phyloP scores from a whole-genome alignment of 208 protist species.

The Wallacemonas collosoma region DNA sequence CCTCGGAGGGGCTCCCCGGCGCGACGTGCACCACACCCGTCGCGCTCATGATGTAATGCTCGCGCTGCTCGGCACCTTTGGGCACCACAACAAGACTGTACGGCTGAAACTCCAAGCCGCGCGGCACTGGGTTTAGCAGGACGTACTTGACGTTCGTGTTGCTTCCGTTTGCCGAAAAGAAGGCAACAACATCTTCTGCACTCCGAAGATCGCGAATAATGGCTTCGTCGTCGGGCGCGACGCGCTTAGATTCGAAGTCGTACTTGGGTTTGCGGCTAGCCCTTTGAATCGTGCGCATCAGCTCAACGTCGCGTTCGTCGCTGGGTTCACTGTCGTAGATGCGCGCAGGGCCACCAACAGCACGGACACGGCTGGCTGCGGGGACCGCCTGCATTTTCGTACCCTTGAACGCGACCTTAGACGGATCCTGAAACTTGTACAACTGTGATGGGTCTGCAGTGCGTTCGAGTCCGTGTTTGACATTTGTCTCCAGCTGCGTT shows the following conservation, averaged over 20 bases:
- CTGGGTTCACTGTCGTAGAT: constrained; percentile 3
- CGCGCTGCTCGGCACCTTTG: constrained; percentile 66
- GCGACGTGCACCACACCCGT: constrained; percentile 93
- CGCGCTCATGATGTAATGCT: constrained; percentile 95
- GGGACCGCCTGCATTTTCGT: constrained; percentile 23
- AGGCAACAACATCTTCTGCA: constrained; percentile 93
- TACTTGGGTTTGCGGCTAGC: constrained; percentile 63
- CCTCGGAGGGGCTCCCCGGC: constrained; percentile 87
- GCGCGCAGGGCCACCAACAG: constrained; percentile 8
- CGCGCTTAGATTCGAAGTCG: constrained; percentile 37
- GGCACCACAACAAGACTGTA: constrained; percentile 92
- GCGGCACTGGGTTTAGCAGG: constrained; percentile 81
- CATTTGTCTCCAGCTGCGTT: constrained; percentile 73
- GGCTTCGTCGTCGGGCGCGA: constrained; percentile 86
- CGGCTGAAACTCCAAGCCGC: constrained; percentile 86
- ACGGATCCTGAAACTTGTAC: constrained; percentile 84
- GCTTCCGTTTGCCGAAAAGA: constrained; percentile 92
- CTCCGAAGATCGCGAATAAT: constrained; percentile 81
- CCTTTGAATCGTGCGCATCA: constrained; percentile 85
- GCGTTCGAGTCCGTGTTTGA: constrained; percentile 68
- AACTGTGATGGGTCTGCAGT: constrained; percentile 53
- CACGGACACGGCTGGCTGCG: constrained; percentile 26
- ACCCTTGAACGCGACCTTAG: constrained; percentile 55
- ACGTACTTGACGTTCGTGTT: constrained; percentile 93
- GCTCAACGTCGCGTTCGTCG: constrained; percentile 79